Conservation (phyloP, 768 basidiomycete genomes). For the Pleurotus eryngii region DNA sequence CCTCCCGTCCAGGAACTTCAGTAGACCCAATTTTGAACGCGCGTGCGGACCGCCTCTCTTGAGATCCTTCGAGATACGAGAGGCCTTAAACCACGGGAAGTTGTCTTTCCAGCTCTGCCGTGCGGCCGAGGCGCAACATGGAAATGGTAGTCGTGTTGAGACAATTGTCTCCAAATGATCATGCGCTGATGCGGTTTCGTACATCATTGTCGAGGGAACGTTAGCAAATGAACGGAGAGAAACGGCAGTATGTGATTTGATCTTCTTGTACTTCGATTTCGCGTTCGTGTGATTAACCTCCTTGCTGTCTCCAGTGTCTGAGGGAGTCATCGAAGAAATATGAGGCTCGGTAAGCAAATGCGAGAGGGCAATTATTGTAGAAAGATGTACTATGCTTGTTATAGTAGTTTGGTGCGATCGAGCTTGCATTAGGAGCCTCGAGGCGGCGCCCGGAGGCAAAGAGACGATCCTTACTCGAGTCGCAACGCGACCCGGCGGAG, state of each 20-base stretch:
- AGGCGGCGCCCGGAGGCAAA: neutral
- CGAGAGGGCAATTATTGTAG: neutral
- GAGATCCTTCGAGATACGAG: slow-evolving; percentile 23
- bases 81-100: slow-evolving; percentile 31
- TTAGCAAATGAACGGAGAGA: neutral
- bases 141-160: neutral
- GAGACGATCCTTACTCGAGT: neutral
- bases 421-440: neutral
- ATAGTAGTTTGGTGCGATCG: neutral
- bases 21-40: slow-evolving; percentile 25
- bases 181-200: neutral
- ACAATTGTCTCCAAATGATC: neutral
- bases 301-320: neutral
- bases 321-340: neutral
- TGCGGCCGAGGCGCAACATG: neutral
- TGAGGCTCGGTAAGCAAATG: neutral
- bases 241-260: neutral
- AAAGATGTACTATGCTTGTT: neutral
- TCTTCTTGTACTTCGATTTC: neutral
- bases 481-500: neutral
- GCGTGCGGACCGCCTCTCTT: slow-evolving; percentile 16
- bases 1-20: slow-evolving; percentile 29
- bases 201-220: neutral
- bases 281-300: neutral
- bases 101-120: neutral